Evolutionary conservation across 768 basidiomycete genomes (phyloP), one percentile per base, ranked within the genome.

Genomic region (Tubosaeta sp.): DNA sequence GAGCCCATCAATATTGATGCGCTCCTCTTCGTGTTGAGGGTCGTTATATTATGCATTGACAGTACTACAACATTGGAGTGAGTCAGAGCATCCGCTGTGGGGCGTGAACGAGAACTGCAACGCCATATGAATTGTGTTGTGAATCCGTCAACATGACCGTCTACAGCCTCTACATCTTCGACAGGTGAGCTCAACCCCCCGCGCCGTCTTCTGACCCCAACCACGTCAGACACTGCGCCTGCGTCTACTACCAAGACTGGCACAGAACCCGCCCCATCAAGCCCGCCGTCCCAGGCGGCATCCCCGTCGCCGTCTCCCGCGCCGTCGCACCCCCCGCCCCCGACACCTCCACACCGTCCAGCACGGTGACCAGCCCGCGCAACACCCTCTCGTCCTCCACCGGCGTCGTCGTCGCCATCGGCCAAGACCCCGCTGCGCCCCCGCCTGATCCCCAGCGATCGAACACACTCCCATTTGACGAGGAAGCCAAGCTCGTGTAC

Each of bases 221-320:
- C 45, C 30, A 11, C 38, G n/a, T n/a, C 66, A 93, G 95, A 69
- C 91, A 96, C 67, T 94, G 94, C 69, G 80, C 79, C 18, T 92
- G 90, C 63, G 80, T 98, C 41, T 97, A 95, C 72, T 96, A 97
- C 67, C 92, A 96, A 58, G 91, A 95, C 67, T 95, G 92, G 90
- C 86, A 94, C 60, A 82, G 91, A 44, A 84, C 84, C 0, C 83
- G 78, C 47, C 78, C 84, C 29, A 83, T 86, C 27, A 86, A 82
- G 67, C 78, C 81, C 35, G 89, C 93, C 3, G 76, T 76, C 14
- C 80, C 85, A 65, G 84, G 85, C 9, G 82, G 82, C 38, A 81
- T 93, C 48, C 78, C 91, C 32, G 83, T 85, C 13, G 90, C 84
- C 18, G 91, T 96, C 36, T 86, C 89, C 27, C 83, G 84, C 52